A percentile compares a stretch with the other conserved stretches of the same genome.
Conservation (phyloP, 768 basidiomycete species). For the Collybiopsis confluens region DNA sequence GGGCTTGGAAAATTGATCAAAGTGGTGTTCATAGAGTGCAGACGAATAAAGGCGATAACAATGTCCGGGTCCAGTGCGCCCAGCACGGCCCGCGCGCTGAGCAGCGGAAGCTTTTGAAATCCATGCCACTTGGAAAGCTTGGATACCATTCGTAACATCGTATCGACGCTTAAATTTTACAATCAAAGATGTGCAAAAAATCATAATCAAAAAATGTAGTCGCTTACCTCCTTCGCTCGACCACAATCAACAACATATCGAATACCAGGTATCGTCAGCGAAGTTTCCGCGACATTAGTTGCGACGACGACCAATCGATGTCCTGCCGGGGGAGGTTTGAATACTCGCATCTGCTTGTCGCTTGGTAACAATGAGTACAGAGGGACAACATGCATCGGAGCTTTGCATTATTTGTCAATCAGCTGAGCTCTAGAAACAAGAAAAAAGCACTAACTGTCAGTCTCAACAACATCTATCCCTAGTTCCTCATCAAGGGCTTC, state of each 20-base stretch:
- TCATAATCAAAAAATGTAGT: not conserved
- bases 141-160: conserved; percentile 76
- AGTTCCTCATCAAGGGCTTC: conserved; percentile 47
- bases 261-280: conserved; percentile 94
- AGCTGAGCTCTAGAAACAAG: not conserved
- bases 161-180: conserved; percentile 62
- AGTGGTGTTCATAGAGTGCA: conserved; percentile 90
- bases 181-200: conserved; percentile 1
- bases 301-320: conserved; percentile 88
- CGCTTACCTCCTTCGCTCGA: conserved; percentile 81
- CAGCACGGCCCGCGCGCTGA: conserved; percentile 94
- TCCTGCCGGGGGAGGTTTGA: conserved; percentile 76
- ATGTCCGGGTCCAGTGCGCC: conserved; percentile 96
- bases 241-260: conserved; percentile 98
- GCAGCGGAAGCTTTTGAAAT: conserved; percentile 92
- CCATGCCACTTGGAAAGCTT: conserved; percentile 91
- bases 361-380: conserved; percentile 89
- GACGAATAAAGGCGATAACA: conserved; percentile 97
- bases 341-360: conserved; percentile 94
- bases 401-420: conserved; percentile 26
- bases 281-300: conserved; percentile 96
- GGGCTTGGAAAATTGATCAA: conserved; percentile 80
- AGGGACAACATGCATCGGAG: conserved; percentile 90
- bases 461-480: conserved; percentile 59
- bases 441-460: conserved; percentile 47